Evolutionary conservation across 2,329 filamentous ascomycete species (phyloP).

Genomic region (Aphanoascus verrucosus): DNA sequence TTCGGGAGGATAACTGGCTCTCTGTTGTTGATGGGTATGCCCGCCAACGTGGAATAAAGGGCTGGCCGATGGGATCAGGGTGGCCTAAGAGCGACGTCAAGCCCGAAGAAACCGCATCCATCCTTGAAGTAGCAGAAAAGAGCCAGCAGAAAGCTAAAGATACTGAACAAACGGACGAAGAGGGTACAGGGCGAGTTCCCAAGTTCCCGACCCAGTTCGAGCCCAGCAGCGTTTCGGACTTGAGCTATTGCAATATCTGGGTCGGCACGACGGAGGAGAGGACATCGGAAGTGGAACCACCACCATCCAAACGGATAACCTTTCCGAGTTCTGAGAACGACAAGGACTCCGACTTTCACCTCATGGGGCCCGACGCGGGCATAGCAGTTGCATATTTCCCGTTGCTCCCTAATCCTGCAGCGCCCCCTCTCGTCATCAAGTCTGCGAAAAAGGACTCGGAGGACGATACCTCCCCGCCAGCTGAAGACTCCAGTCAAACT

Average conservation of each 20-base stretch:
- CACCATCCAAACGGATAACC: conserved; percentile 41
- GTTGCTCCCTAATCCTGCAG: conserved; percentile 62
- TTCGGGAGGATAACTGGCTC: conserved; percentile 92
- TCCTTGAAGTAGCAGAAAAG: conserved; percentile 59
- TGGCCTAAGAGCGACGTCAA: conserved; percentile 56
- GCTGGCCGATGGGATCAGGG: conserved; percentile 89
- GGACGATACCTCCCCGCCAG: conserved; percentile 17
- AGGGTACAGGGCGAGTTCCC: conserved; percentile 31
- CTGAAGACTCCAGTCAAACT: conserved; percentile 45
- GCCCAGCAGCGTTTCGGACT: conserved; percentile 33
- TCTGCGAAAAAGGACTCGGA: conserved; percentile 8
- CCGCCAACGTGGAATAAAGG: conserved; percentile 76
- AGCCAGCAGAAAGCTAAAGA: conserved; percentile 22
- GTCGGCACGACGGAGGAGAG: conserved; percentile 74
- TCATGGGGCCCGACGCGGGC: conserved; percentile 68
- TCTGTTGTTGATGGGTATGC: conserved; percentile 90
- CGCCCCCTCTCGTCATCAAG: conserved; percentile 20
- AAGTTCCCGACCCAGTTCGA: conserved; percentile 16
- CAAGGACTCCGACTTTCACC: conserved; percentile 53
- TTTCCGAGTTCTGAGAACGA: conserved; percentile 43
- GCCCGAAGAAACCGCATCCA: conserved; percentile 48
- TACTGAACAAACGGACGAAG: conserved; percentile 35
- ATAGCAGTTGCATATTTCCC: conserved; percentile 87
- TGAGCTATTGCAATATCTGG: conserved; percentile 85
- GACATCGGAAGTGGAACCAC: conserved; percentile 44